Evolutionary conservation across 768 basidiomycete genomes (phyloP), one percentile per base, ranked within the genome.

Genomic region (Russula foetens): DNA sequence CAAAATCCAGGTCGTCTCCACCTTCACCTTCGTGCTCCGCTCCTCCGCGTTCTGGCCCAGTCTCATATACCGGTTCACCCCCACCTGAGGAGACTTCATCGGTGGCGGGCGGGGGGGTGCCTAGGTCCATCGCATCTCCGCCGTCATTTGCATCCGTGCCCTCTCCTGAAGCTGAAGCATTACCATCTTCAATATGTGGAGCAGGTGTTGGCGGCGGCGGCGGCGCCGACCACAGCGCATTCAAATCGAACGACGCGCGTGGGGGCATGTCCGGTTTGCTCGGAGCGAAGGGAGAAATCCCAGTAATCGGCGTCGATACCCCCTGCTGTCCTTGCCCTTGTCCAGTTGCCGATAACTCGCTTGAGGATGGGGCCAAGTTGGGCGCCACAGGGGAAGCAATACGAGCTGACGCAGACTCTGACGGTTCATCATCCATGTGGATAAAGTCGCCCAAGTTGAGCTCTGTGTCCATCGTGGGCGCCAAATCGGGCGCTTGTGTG

Each of bases 191-290:
- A 38, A 51, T 17, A 6, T 50, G 48, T 47, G 35, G 46, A 39
- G 35, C 12, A 9, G 56, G 33, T 35, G 52, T 53, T 14, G 63
- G 52, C 3, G 63, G 73, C 64, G 43, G 66, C 57, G 71, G 77
- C 71, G 63, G 23, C 46, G 63, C 70, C n/a, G 84, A 78, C 90
- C 90, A 92, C 11, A 92, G 71, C 7, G 88, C 71, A 56, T 81
- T 85, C 21, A 92, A 74, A 69, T 90, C 84, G 67, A 92, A 92
- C 7, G 87, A 85, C 14, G 76, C 60, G 5, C 79, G 76, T 0
- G 74, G 73, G 12, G 77, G 71, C 4, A 74, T 71, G 52, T 83
- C 80, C 14, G 79, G 72, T 61, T 79, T 62, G 23, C 66, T 68
- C n/a, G 69, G 69, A 1, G 72, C 69, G 49, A 74, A 69, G 2